These are phyloP conservation scores for Amauroascus verrucosus DNA, from an alignment of 2,329 filamentous ascomycete genomes.

Conservation along the genomic window DNA sequence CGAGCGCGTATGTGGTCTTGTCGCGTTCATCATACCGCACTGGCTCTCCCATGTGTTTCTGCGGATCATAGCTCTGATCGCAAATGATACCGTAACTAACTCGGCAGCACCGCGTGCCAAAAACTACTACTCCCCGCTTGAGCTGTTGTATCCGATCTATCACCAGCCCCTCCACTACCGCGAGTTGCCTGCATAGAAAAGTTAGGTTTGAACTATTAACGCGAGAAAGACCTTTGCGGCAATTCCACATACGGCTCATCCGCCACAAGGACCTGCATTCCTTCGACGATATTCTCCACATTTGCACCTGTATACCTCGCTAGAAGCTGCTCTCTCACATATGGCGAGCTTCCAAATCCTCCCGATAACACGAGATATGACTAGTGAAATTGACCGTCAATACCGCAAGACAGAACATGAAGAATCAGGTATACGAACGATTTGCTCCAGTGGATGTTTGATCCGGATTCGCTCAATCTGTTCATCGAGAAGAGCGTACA, in stretches of 20 bases:
- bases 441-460: slow-evolving; percentile 21
- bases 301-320: slow-evolving; percentile 11
- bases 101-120: slow-evolving; percentile 26
- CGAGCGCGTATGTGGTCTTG: slow-evolving; percentile 24
- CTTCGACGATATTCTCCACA: slow-evolving; percentile 13
- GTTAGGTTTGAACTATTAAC: neutral
- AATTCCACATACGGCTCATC: slow-evolving; percentile 24
- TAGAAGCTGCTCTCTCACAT: slow-evolving; percentile 31
- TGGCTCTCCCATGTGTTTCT: slow-evolving; percentile 22
- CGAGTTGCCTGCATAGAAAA: slow-evolving; percentile 5
- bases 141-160: slow-evolving; percentile 11
- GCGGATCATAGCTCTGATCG: slow-evolving; percentile 24
- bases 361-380: slow-evolving; percentile 35
- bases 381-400: slow-evolving; percentile 14
- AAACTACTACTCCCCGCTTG: slow-evolving; percentile 20
- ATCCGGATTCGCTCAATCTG: slow-evolving; percentile 5
- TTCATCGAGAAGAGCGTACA: slow-evolving; percentile 7
- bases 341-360: slow-evolving; percentile 35
- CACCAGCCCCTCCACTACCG: slow-evolving; percentile 11
- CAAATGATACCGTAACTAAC: slow-evolving; percentile 31
- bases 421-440: slow-evolving; percentile 19
- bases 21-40: slow-evolving; percentile 25
- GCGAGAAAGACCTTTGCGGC: too few species aligned
- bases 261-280: slow-evolving; percentile 24
- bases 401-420: neutral